Conservation (phyloP, 768 basidiomycete species). For the Termitomyces sp. region DNA sequence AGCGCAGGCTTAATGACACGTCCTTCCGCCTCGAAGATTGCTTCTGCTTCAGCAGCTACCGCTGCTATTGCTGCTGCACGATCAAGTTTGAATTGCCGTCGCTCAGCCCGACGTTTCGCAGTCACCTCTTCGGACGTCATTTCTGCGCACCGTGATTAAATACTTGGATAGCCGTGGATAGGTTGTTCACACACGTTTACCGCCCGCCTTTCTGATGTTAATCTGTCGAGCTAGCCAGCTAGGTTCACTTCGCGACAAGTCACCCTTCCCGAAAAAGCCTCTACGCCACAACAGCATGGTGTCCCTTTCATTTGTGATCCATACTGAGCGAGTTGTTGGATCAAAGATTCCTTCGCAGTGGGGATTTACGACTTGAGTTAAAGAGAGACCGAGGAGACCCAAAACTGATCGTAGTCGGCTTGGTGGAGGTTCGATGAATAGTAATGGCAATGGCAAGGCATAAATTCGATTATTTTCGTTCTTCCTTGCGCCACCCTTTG, state of each 20-base stretch:
- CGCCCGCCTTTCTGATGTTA: constrained; percentile 53
- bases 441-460: constrained; percentile 64
- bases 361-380: constrained; percentile 61
- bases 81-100: constrained; percentile 90
- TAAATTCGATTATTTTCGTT: constrained; percentile 68
- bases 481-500: constrained; percentile 50
- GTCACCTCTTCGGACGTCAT: constrained; percentile 90
- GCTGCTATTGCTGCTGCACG: constrained; percentile 84
- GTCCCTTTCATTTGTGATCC: constrained; percentile 65
- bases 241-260: constrained; percentile 91
- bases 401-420: constrained; percentile 41
- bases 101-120: constrained; percentile 79
- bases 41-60: constrained; percentile 76
- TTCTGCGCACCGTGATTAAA: constrained; percentile 31
- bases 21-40: constrained; percentile 65
- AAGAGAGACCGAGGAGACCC: constrained; percentile 52
- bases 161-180: neutral
- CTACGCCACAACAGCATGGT: constrained; percentile 74
- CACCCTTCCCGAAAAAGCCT: constrained; percentile 98
- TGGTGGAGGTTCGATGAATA: constrained; percentile 38
- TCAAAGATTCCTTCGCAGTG: constrained; percentile 78
- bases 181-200: constrained; percentile 46
- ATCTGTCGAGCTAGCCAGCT: constrained; percentile 84
- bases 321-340: constrained; percentile 76
- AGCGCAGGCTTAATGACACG: constrained; percentile 57